These are phyloP conservation scores for Ocimum tenuiflorum DNA, from an alignment of 257 asterid genomes.

Conservation along the genomic window DNA sequence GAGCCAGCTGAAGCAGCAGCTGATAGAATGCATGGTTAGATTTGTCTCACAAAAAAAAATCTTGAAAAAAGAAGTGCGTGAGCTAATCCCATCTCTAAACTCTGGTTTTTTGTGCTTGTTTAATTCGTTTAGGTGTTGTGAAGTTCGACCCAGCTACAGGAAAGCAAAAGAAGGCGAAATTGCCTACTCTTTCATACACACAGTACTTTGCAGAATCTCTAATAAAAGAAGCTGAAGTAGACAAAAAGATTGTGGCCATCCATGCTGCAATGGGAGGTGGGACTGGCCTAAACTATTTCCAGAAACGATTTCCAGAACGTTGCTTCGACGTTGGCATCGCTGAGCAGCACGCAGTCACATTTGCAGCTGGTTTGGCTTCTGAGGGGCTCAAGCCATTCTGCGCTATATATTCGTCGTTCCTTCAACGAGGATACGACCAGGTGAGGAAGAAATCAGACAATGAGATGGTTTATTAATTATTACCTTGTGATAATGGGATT, in stretches of 20 bases:
- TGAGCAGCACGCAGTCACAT: conserved; percentile 13
- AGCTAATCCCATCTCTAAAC: neutral
- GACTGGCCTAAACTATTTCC: conserved; percentile 12
- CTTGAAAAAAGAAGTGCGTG: too few species aligned
- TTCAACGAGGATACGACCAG: conserved; percentile 14
- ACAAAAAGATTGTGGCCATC: conserved; percentile 29
- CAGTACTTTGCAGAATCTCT: conserved; percentile 11
- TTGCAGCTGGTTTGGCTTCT: conserved; percentile 1
- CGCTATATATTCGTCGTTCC: conserved; percentile 1
- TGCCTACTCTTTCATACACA: conserved; percentile 1
- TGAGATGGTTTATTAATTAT: too few species aligned
- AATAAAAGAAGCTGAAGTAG: conserved; percentile 43
- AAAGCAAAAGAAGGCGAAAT: conserved; percentile 1
- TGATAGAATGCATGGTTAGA: conserved; percentile 11
- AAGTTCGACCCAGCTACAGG: neutral
- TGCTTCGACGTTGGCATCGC: conserved; percentile 9
- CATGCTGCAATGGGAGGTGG: conserved; percentile 19
- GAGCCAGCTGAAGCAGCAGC: conserved; percentile 13
- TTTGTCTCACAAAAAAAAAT: neutral
- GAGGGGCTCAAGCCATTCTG: conserved; percentile 12
- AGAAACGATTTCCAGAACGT: conserved; percentile 6
- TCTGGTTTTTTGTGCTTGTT: neutral
- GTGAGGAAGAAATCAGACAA: neutral
- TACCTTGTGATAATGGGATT: neutral
- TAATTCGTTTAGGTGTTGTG: neutral